Base-by-base conservation (phyloP, 352 stramenopile species). In the Bremia lactucae region DNA sequence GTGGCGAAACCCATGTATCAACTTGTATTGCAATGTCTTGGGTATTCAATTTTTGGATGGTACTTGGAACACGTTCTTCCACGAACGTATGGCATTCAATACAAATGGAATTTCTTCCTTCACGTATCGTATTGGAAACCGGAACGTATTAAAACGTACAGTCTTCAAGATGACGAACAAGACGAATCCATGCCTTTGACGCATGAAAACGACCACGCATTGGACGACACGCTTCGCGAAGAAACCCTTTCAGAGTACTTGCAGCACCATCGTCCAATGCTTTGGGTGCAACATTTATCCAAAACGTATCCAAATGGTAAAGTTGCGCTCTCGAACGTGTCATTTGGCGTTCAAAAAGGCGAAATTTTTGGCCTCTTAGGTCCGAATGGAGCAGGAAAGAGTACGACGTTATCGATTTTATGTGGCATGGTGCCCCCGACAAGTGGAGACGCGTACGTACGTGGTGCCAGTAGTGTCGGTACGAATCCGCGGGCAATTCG, bases 391-490 rank as follows among this genome's bases (percentile, higher is more conserved):
- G 83, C 87, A 6, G 91, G 93, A 10, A 97, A 98, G 46, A 98
- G 92, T 23, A 98, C 96, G 13, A 97, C 91, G 0, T 89, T 98
- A 54, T 84, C 71, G n/a, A 97, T 98, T 51, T 52, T 98, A 4
- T 96, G 91, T 19, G 94, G 95, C 13, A 89, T 96, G 40, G 31
- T 97, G 2, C 60, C 72, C 0, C 83, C 91, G 2, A 89, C 83
- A 0, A 52, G 37, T 19, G 84, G 83, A 5, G 64, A 87, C 38
- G 76, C 75, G 2, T 81, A 72, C 21, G 68, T 88, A 9, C 55
- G 68, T 22, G 74, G 67, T 0, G 62, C 59, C 0, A 64, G 49
- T 20, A 82, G 73, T 19, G 73, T 89, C 5, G 59, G 50, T 0
- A 47, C 40, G 3, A 55, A 85, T 24, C 69, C 72, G 1, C 46